Evolutionary conservation across 1,284 basidiomycete species (phyloP).

Genomic region (Ceratobasidium theobromae): DNA sequence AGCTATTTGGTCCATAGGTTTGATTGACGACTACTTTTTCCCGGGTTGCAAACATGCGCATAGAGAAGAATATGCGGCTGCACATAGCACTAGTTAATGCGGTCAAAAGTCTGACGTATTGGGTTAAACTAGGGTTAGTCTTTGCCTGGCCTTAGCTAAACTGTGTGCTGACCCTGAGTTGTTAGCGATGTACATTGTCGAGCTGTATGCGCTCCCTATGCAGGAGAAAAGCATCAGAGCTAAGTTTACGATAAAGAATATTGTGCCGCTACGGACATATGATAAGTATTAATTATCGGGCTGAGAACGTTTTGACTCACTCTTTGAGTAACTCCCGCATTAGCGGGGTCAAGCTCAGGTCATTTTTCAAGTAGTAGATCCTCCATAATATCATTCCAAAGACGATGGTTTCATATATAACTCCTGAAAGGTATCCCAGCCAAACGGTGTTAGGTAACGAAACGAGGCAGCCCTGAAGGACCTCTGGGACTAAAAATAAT

Average conservation of each 20-base stretch:
- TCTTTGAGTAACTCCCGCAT: background rate
- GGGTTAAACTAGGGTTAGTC: background rate
- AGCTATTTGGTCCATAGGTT: too few species aligned
- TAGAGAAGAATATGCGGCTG: background rate
- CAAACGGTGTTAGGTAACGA: background rate
- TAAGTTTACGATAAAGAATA: background rate
- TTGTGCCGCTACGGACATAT: background rate
- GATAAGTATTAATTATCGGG: background rate
- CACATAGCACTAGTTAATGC: background rate
- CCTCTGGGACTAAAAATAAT: constrained; percentile 1
- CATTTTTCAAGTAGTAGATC: background rate
- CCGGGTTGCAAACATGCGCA: background rate
- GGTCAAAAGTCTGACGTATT: background rate
- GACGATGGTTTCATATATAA: background rate
- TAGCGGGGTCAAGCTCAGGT: background rate
- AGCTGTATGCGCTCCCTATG: background rate
- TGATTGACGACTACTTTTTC: background rate
- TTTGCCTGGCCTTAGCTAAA: background rate
- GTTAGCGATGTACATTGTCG: background rate
- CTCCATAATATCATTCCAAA: background rate
- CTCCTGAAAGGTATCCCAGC: background rate
- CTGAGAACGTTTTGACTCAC: background rate
- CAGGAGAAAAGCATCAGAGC: background rate
- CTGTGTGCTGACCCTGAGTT: background rate
- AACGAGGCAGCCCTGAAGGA: background rate